Evolutionary conservation across 2,329 filamentous ascomycete genomes (phyloP), one percentile per base, ranked within the genome.

Genomic region (Thelonectria rubi): DNA sequence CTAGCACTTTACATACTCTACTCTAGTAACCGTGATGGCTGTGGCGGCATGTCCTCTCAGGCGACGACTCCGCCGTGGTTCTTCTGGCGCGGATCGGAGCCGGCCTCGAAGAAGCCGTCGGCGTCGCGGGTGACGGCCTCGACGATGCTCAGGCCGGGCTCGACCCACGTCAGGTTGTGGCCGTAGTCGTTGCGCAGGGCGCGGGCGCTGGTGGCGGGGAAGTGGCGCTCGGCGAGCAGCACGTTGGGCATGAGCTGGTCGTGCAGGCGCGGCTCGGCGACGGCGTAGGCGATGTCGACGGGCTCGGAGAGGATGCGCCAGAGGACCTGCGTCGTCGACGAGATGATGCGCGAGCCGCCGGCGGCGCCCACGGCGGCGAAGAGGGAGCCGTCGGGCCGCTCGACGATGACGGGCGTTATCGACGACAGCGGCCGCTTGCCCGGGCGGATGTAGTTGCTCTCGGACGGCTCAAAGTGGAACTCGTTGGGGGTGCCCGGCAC

Each of bases 261-360:
- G 72, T 97, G 93, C 20, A 96, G 78, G 9, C 93, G 81, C 0
- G 91, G 91, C 69, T 84, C 76, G 0, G 80, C 81, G 14, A 96
- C 80, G 0, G 92, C 90, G 52, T 90, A 79, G 0, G 78, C 75
- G 5, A 88, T 82, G 64, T 87, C 83, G 70, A 94, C 90, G 3
- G 65, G 10, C 61, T 70, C 40, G 3, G 59, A 45, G 11, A 97
- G 78, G 6, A 92, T 82, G 71, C 92, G 86, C 78, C 91, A 89
- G 5, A 93, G 79, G 40, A 88, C 88, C 73, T 93, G 91, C 8
- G 92, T 83, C 0, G 91, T 94, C 3, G 91, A 80, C 0, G 92
- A 94, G 73, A 94, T 92, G 79, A 97, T 97, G 26, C 91, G 85
- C 18, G 88, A 91, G 3, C 93, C 93, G 32, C 93, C 93, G 0